A percentile compares a stretch with the other conserved stretches of the same genome.
phyloP scores from a whole-genome alignment of 2,329 filamentous ascomycete species.

The Bertia moriformis region DNA sequence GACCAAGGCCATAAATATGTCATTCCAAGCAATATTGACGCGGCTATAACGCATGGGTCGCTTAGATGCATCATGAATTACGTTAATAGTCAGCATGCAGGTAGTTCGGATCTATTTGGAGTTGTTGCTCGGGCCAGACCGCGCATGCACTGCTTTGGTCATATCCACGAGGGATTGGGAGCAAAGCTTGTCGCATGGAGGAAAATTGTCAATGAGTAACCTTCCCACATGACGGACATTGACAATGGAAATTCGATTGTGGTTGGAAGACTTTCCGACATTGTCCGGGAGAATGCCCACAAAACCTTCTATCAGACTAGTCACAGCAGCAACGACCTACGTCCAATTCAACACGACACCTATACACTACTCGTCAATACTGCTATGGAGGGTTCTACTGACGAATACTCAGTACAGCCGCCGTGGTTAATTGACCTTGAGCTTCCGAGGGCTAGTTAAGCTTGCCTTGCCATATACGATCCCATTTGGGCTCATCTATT shows the following conservation, averaged over 20 bases:
- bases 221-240: slow-evolving; percentile 28
- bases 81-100: slow-evolving; percentile 16
- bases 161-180: slow-evolving; percentile 47
- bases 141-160: slow-evolving; percentile 37
- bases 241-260: slow-evolving; percentile 22
- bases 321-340: slow-evolving; percentile 17
- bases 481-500: no score
- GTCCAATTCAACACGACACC: slow-evolving; percentile 16
- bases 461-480: no score
- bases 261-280: slow-evolving; percentile 17
- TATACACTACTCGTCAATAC: slow-evolving; percentile 48
- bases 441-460: no score
- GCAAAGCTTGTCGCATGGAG: slow-evolving; percentile 36
- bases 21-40: slow-evolving; percentile 18
- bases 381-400: slow-evolving; percentile 30
- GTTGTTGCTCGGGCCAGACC: slow-evolving; percentile 28
- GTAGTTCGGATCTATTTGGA: slow-evolving; percentile 27
- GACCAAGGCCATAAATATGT: neutral
- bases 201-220: slow-evolving; percentile 9
- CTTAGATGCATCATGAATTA: slow-evolving; percentile 33
- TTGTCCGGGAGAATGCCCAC: slow-evolving; percentile 8
- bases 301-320: slow-evolving; percentile 20
- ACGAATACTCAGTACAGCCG: slow-evolving; percentile 25
- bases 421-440: slow-evolving; percentile 38
- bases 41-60: slow-evolving; percentile 40